Evolutionary conservation across 129 eudicot species (phyloP).

Genomic region (Centella asiatica): DNA sequence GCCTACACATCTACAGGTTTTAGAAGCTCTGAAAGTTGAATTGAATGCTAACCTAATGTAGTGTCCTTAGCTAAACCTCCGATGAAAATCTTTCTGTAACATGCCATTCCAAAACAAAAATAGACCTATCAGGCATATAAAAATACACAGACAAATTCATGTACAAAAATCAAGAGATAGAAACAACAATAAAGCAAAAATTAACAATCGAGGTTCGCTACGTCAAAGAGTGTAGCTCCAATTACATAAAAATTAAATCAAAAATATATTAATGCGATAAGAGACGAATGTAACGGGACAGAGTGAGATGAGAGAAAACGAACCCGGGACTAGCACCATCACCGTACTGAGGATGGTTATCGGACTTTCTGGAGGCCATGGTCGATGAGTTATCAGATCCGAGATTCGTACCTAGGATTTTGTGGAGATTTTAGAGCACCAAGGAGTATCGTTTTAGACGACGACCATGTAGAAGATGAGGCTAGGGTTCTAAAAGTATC

Average conservation of each 20-base stretch:
- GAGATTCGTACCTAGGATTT: neutral
- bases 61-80: constrained; percentile 89
- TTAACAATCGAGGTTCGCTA: constrained; percentile 3
- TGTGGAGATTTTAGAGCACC: neutral
- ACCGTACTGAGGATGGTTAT: constrained; percentile 35
- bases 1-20: neutral
- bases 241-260: neutral
- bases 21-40: neutral
- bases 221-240: neutral
- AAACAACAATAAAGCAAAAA: constrained; percentile 6
- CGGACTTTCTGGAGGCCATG: constrained; percentile 71
- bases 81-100: constrained; percentile 73
- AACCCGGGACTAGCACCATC: constrained; percentile 97
- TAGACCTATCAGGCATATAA: neutral
- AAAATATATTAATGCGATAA: neutral
- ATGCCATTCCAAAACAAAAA: neutral
- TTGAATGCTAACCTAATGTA: constrained; percentile 39
- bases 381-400: neutral
- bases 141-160: neutral
- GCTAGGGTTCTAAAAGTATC: no score
- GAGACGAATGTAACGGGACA: neutral
- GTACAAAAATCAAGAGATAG: neutral
- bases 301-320: constrained; percentile 14
- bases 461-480: no score
- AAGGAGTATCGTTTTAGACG: no score